Conservation (phyloP, 2,329 filamentous ascomycete species). For the Pleoardoris graminearum region DNA sequence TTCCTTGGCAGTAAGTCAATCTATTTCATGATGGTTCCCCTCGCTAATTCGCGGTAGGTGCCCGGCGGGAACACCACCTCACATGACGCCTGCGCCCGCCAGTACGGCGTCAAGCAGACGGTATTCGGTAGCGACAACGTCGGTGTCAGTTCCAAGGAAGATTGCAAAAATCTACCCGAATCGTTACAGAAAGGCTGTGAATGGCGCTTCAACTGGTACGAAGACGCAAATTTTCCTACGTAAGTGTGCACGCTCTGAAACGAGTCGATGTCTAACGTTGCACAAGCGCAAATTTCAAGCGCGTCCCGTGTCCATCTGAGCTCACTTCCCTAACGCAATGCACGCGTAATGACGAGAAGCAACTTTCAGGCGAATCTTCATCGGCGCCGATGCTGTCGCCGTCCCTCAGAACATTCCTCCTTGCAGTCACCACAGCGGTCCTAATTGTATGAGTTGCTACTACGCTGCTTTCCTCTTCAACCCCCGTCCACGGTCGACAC, state of each 20-base stretch:
- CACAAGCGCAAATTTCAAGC: conserved; percentile 44
- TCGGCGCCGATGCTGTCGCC: conserved; percentile 21
- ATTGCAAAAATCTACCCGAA: conserved; percentile 41
- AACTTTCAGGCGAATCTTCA: conserved; percentile 16
- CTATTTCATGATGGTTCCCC: neutral
- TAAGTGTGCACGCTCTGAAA: conserved; percentile 19
- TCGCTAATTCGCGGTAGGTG: conserved; percentile 28
- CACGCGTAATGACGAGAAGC: conserved; percentile 37
- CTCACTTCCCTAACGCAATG: conserved; percentile 42
- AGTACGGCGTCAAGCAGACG: conserved; percentile 36
- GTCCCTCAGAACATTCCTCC: conserved; percentile 14
- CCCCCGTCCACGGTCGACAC: conserved; percentile 28
- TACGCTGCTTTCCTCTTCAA: conserved; percentile 23
- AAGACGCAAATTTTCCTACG: conserved; percentile 40
- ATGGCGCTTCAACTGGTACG: conserved; percentile 45
- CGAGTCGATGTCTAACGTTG: conserved; percentile 24
- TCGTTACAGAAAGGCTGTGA: conserved; percentile 30
- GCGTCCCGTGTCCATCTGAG: conserved; percentile 39
- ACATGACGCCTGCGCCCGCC: conserved; percentile 36
- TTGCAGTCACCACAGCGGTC: conserved; percentile 25
- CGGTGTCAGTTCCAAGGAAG: conserved; percentile 35
- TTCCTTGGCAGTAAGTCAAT: conserved; percentile 38
- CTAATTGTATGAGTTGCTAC: conserved; percentile 31
- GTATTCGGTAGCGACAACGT: conserved; percentile 37
- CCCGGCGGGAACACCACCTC: conserved; percentile 44